Percentiles rank a stretch among this genome's conserved stretches.
Conservation (phyloP, 1,139 yeast genomes). For the Suhomyces bokatorum region DNA sequence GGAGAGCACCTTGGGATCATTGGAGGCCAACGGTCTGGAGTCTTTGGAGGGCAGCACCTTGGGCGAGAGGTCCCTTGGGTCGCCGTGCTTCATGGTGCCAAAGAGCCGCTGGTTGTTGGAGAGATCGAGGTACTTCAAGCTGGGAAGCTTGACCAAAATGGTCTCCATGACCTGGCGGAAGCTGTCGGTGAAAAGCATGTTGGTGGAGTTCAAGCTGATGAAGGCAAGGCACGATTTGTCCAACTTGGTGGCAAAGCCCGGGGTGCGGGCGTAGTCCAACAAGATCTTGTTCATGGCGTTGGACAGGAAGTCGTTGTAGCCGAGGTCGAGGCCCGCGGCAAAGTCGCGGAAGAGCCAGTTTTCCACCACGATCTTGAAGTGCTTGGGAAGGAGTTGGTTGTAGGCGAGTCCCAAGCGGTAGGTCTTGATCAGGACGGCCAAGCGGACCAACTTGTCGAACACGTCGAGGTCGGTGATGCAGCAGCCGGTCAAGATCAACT, state of each 20-base stretch:
- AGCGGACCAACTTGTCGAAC: slow-evolving; percentile 56
- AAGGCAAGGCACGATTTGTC: slow-evolving; percentile 35
- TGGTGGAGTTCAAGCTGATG: slow-evolving; percentile 55
- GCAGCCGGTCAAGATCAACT: slow-evolving; percentile 70
- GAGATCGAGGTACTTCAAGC: slow-evolving; percentile 62
- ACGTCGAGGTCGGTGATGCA: slow-evolving; percentile 56
- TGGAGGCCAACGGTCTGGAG: too few species aligned
- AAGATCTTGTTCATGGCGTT: slow-evolving; percentile 28
- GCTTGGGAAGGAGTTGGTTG: slow-evolving; percentile 54
- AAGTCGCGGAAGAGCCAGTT: slow-evolving; percentile 38
- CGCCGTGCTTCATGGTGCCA: slow-evolving; percentile 19
- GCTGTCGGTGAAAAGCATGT: slow-evolving; percentile 33
- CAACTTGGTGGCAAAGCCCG: slow-evolving; percentile 23
- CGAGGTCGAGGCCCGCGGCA: slow-evolving; percentile 64
- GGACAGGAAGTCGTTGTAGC: slow-evolving; percentile 64
- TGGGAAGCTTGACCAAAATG: slow-evolving; percentile 44
- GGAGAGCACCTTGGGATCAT: too few species aligned
- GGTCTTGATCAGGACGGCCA: slow-evolving; percentile 55
- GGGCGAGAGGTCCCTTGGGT: too few species aligned
- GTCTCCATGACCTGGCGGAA: slow-evolving; percentile 37
- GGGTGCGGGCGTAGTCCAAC: slow-evolving; percentile 23
- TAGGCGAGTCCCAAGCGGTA: slow-evolving; percentile 67
- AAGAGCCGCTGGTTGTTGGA: slow-evolving; percentile 66
- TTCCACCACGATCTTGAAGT: slow-evolving; percentile 50
- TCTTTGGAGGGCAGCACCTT: too few species aligned